Evolutionary conservation across 73 alveolate species (phyloP).

Genomic region (Uronychia setigera): DNA sequence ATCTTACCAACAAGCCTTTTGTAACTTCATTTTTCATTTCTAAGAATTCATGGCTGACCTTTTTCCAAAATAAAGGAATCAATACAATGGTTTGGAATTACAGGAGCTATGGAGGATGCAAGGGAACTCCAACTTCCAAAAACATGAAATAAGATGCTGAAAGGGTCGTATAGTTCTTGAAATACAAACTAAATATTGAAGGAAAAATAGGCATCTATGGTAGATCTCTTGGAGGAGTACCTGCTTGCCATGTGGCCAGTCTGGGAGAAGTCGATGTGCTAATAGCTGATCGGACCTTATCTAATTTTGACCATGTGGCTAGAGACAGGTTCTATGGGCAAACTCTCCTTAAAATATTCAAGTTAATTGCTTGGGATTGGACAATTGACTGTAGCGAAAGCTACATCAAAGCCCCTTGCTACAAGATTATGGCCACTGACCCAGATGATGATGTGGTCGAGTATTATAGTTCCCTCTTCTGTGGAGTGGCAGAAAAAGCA

Average conservation of each 20-base stretch:
- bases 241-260: constrained; percentile 79
- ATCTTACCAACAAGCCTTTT: constrained; percentile 54
- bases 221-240: constrained; percentile 84
- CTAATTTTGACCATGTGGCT: constrained; percentile 40
- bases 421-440: constrained; percentile 8
- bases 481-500: constrained; percentile 1
- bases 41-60: constrained; percentile 59
- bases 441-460: constrained; percentile 42
- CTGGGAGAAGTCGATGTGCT: constrained; percentile 40
- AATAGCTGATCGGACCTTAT: constrained; percentile 84
- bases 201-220: constrained; percentile 85
- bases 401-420: not conserved
- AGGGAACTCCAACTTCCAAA: constrained; percentile 78
- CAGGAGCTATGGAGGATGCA: constrained; percentile 81
- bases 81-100: constrained; percentile 86
- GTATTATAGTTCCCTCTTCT: not conserved
- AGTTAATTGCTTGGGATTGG: constrained; percentile 55
- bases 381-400: constrained; percentile 1
- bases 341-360: constrained; percentile 15
- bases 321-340: constrained; percentile 42
- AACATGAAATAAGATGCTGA: constrained; percentile 76
- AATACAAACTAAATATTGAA: constrained; percentile 13
- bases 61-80: constrained; percentile 66
- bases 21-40: not conserved
- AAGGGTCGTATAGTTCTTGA: constrained; percentile 26